Base-by-base conservation (phyloP, 108 stramenopile genomes). In the Asterionellopsis glacialis region DNA sequence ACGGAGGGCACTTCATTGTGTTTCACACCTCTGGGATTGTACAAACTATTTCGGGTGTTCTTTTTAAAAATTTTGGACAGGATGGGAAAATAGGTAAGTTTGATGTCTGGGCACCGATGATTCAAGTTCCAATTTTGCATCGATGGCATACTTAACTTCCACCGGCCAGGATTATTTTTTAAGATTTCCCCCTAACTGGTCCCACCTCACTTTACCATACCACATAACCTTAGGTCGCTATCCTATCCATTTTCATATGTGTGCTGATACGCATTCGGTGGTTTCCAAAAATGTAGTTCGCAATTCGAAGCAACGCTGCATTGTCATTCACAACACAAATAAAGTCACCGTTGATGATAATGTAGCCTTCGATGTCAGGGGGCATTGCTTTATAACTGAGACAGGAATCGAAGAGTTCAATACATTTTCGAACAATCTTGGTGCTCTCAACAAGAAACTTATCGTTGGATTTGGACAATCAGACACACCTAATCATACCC, bases 261-360 rank as follows among this genome's bases (percentile, higher is more conserved):
- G 75, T 42, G 65, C 64, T 12, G 57, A 82, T 57, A 40, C 61
- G 18, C 63, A 63, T 38, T 77, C 84, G 11, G 64, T 77, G 7
- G 62, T 85, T 22, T 61, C 78, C 11, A 80, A 79, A 44, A 85
- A 85, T 59, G 61, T 73, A 3, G 73, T 85, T 50, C 84, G 84
- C 15, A 44, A 74, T 13, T 82, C 81, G 15, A 74, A 65, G 26
- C 75, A 73, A 47, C 69, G 84, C 11, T 79, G 84, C 45, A 67
- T 85, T 47, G 75, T 79, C 21, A 42, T 85, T 41, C 77, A 85
- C 43, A 81, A 72, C 14, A 77, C 76, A 13, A 68, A 81, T 45
- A 80, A 80, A 25, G 57, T 75, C 41, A 65, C 69, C 23, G 64
- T 85, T 38, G 67, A 79, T 44, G 68, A 64, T 11, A 85, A 85